Conservation (phyloP, 208 protist species). For the Leishmania martiniquensis region DNA sequence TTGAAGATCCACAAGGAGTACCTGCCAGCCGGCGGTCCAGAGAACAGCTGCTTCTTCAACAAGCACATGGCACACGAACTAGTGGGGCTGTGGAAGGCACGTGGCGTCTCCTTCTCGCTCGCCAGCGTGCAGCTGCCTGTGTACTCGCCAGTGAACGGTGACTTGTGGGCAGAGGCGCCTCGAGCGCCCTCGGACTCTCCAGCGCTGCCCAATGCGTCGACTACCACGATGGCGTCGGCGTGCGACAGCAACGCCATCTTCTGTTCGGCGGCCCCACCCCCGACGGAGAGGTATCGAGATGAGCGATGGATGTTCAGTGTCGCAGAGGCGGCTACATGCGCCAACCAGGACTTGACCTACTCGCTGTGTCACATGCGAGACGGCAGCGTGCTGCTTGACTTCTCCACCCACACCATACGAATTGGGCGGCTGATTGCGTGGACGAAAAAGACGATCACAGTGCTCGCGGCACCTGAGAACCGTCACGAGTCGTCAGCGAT, state of each 20-base stretch:
- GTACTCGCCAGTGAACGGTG: slow-evolving; percentile 77
- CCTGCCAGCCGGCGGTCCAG: slow-evolving; percentile 51
- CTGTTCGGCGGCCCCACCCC: background rate
- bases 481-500: slow-evolving; percentile 43
- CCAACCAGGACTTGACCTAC: slow-evolving; percentile 71
- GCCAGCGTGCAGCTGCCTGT: slow-evolving; percentile 47
- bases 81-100: slow-evolving; percentile 51
- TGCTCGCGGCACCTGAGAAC: slow-evolving; percentile 57
- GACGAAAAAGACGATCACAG: slow-evolving; percentile 52
- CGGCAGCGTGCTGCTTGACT: slow-evolving; percentile 73
- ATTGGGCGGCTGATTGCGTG: slow-evolving; percentile 67
- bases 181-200: background rate
- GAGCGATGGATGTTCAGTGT: slow-evolving; percentile 45
- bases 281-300: slow-evolving; percentile 8
- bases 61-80: slow-evolving; percentile 53
- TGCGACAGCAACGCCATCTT: slow-evolving; percentile 4
- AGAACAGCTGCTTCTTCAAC: slow-evolving; percentile 78
- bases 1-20: slow-evolving; percentile 79
- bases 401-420: slow-evolving; percentile 47
- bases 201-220: background rate
- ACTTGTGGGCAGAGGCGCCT: slow-evolving; percentile 36
- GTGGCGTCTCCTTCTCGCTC: slow-evolving; percentile 48
- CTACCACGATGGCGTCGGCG: background rate
- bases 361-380: slow-evolving; percentile 62
- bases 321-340: slow-evolving; percentile 57